These are phyloP conservation scores for Xylaria sp. DNA, from an alignment of 2,329 filamentous ascomycete species.

Conservation along the genomic window DNA sequence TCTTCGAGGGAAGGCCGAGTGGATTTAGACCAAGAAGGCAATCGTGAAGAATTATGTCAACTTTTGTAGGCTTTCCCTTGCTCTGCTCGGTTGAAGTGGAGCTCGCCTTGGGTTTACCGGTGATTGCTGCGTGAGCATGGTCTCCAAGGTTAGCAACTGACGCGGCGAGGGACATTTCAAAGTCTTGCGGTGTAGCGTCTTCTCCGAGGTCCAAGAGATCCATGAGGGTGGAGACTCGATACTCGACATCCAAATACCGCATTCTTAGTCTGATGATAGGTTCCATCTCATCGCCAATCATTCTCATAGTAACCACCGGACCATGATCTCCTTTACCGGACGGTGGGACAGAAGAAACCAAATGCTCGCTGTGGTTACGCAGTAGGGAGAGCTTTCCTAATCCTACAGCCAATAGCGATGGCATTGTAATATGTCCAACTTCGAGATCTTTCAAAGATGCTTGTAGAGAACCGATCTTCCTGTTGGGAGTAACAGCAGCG, in stretches of 20 bases:
- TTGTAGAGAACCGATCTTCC: conserved; percentile 73
- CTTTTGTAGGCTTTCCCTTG: conserved; percentile 67
- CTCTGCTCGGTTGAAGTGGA: conserved; percentile 40
- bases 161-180: conserved; percentile 79
- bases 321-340: conserved; percentile 43
- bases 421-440: conserved; percentile 83
- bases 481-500: conserved; percentile 71
- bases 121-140: conserved; percentile 64
- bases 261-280: conserved; percentile 89
- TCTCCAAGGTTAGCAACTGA: conserved; percentile 83
- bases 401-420: conserved; percentile 83
- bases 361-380: conserved; percentile 75
- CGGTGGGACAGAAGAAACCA: conserved; percentile 68
- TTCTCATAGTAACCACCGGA: conserved; percentile 82
- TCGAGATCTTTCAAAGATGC: conserved; percentile 72
- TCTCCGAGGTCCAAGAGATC: conserved; percentile 78
- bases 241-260: conserved; percentile 86
- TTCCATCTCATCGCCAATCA: conserved; percentile 94
- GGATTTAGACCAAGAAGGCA: conserved; percentile 89
- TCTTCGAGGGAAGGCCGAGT: conserved; percentile 77
- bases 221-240: conserved; percentile 85
- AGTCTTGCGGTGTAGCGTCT: conserved; percentile 75
- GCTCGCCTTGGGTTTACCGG: conserved; percentile 45
- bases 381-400: conserved; percentile 70
- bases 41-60: conserved; percentile 82